These are phyloP conservation scores for Achaetomium macrosporum DNA, from an alignment of 2,329 filamentous ascomycete genomes.

Conservation along the genomic window DNA sequence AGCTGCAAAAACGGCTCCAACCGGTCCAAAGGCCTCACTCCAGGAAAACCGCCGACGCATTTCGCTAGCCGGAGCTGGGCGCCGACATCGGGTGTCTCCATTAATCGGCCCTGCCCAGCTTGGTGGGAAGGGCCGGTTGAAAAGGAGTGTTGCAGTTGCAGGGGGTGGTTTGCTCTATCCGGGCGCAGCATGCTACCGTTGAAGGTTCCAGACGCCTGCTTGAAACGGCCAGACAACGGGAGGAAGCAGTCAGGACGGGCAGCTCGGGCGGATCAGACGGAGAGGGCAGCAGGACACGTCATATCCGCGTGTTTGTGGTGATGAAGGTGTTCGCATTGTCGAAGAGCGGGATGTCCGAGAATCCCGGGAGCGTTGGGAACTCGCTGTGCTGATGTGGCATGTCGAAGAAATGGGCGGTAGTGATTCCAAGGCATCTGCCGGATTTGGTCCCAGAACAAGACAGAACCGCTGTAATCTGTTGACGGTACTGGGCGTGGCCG, in stretches of 20 bases:
- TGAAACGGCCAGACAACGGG: conserved; percentile 24
- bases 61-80: conserved; percentile 23
- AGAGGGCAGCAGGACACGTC: conserved; percentile 1
- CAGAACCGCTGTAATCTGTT: not conserved
- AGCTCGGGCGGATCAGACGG: conserved; percentile 12
- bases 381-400: no score
- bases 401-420: not conserved
- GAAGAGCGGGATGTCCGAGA: not conserved
- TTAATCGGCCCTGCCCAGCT: not conserved
- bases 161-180: not conserved
- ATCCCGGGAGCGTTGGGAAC: not conserved
- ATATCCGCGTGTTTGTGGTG: not conserved
- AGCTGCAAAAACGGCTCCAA: not conserved
- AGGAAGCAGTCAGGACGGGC: conserved; percentile 12
- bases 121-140: not conserved
- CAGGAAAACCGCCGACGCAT: conserved; percentile 9
- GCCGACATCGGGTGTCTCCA: conserved; percentile 17
- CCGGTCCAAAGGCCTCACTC: not conserved
- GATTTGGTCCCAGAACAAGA: not conserved
- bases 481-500: conserved; percentile 3
- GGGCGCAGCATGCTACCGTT: not conserved
- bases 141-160: conserved; percentile 5
- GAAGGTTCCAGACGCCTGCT: conserved; percentile 25
- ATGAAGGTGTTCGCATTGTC: not conserved
- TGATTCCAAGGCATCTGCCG: not conserved